phyloP scores from a whole-genome alignment of 2,329 filamentous ascomycete species.

The Didymosphaeria variabile region DNA sequence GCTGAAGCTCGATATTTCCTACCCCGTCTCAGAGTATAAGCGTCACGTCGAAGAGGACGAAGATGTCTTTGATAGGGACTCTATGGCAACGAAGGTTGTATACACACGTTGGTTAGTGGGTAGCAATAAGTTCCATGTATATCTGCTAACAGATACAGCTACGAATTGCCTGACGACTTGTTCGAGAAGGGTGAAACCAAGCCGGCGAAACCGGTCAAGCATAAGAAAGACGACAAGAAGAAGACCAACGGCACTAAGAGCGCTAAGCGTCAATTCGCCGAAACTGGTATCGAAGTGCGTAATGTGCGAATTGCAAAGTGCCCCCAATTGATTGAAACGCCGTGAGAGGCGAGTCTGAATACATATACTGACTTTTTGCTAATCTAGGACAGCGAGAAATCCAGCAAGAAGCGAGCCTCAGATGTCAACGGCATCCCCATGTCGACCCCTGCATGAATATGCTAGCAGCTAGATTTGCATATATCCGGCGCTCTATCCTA shows the following conservation, averaged over 20 bases:
- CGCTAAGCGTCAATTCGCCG: slow-evolving; percentile 55
- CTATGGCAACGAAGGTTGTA: slow-evolving; percentile 71
- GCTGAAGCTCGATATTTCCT: slow-evolving; percentile 75
- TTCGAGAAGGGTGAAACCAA: slow-evolving; percentile 78
- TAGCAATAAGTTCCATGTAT: not conserved
- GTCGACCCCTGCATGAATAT: slow-evolving; percentile 40
- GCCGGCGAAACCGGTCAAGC: slow-evolving; percentile 55
- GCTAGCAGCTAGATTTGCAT: slow-evolving; percentile 40
- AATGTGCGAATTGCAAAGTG: slow-evolving; percentile 29
- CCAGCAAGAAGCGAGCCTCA: slow-evolving; percentile 45
- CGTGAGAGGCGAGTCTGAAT: slow-evolving; percentile 29
- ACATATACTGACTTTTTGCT: slow-evolving; percentile 47
- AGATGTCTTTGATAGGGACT: not conserved
- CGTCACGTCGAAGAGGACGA: slow-evolving; percentile 77
- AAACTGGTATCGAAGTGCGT: slow-evolving; percentile 59
- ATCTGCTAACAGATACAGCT: slow-evolving; percentile 63
- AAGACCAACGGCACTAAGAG: slow-evolving; percentile 28
- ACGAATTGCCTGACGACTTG: slow-evolving; percentile 87
- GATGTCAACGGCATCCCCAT: slow-evolving; percentile 41
- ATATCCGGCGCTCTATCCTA: slow-evolving; percentile 36
- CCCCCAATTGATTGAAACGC: slow-evolving; percentile 27
- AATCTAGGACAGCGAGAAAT: slow-evolving; percentile 48
- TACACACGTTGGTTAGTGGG: slow-evolving; percentile 83
- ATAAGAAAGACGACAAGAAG: slow-evolving; percentile 44
- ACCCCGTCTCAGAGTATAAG: slow-evolving; percentile 87